A percentile compares a stretch with the other conserved stretches of the same genome.
These are phyloP conservation scores for Verticillium longisporum DNA, from an alignment of 2,329 filamentous ascomycete species.

Conservation along the genomic window DNA sequence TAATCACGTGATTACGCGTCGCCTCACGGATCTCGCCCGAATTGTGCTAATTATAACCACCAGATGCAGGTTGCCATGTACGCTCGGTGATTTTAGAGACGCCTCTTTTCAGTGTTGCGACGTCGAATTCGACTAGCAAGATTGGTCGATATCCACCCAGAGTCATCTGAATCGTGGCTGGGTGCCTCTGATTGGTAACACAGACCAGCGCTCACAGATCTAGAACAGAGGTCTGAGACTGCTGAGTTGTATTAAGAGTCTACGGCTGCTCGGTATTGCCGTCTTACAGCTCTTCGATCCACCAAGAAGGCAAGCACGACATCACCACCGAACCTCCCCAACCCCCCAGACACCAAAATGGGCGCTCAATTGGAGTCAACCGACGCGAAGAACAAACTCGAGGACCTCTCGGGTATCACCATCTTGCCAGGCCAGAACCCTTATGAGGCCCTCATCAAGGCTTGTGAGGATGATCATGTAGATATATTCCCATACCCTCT, in stretches of 20 bases:
- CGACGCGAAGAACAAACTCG: slow-evolving; percentile 42
- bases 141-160: not conserved
- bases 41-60: not conserved
- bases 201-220: not conserved
- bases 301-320: not conserved
- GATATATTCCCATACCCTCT: slow-evolving; percentile 16
- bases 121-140: not conserved
- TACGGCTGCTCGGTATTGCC: not conserved
- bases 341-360: slow-evolving; percentile 17
- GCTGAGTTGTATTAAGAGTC: not conserved
- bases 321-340: not conserved
- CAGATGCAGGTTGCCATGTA: not conserved
- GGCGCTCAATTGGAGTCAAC: slow-evolving; percentile 27
- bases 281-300: not conserved
- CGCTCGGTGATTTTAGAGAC: not conserved
- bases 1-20: not conserved
- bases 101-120: not conserved
- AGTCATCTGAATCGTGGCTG: not conserved
- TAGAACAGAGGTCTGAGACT: not conserved
- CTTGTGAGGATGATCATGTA: slow-evolving; percentile 62
- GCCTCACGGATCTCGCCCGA: not conserved
- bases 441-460: slow-evolving; percentile 65
- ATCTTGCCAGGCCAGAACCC: slow-evolving; percentile 58
- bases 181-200: not conserved
- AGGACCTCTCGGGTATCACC: slow-evolving; percentile 46